These are phyloP conservation scores for Candida palmyrensis DNA, from an alignment of 805 yeast species.

Conservation along the genomic window DNA sequence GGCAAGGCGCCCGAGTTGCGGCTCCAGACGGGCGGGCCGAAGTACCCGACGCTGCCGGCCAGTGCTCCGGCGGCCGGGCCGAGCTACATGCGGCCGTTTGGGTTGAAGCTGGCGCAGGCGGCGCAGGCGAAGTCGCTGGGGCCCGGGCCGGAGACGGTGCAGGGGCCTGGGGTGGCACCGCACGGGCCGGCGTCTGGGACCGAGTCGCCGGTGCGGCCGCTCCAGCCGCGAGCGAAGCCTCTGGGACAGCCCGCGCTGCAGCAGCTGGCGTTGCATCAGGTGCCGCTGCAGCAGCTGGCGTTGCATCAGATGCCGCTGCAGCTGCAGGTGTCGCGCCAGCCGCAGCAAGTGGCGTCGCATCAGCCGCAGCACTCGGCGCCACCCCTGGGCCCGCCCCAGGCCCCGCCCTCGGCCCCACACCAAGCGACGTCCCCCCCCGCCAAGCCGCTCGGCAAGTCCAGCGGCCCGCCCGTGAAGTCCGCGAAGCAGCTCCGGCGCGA, in stretches of 20 bases:
- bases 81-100: slow-evolving; percentile 16
- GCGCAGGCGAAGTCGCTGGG: slow-evolving; percentile 12
- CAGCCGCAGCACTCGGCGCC: not conserved
- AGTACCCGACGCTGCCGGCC: slow-evolving; percentile 17
- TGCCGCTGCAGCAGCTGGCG: slow-evolving; percentile 2
- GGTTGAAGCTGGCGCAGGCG: slow-evolving; percentile 9
- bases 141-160: no score
- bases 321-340: not conserved
- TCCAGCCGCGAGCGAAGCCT: slow-evolving; percentile 9
- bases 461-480: slow-evolving; percentile 17
- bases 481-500: slow-evolving; percentile 38
- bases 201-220: slow-evolving; percentile 6
- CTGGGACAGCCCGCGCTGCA: slow-evolving; percentile 4
- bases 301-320: slow-evolving; percentile 1
- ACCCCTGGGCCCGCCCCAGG: not conserved
- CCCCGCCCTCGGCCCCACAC: not conserved
- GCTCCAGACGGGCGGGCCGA: slow-evolving; percentile 18
- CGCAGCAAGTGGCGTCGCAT: not conserved
- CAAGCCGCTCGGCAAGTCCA: slow-evolving; percentile 7
- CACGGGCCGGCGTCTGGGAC: no score
- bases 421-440: not conserved
- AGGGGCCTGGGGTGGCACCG: no score
- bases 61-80: slow-evolving; percentile 11
- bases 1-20: slow-evolving; percentile 27
- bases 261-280: slow-evolving; percentile 4